phyloP scores from a whole-genome alignment of 108 stramenopile species.

The Seminavis robusta region DNA sequence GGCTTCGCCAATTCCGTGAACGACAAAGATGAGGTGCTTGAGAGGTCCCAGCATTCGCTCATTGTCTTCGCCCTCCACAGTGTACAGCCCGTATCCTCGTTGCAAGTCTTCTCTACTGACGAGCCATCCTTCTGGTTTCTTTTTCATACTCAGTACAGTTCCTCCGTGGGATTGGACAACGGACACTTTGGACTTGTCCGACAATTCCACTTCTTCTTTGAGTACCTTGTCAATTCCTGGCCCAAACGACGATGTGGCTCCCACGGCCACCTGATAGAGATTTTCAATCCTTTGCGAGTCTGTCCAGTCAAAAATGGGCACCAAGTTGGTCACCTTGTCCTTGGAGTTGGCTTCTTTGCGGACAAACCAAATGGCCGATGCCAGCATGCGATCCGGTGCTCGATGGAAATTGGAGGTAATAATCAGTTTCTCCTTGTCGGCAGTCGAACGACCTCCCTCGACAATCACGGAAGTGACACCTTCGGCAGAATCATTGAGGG shows the following conservation, averaged over 20 bases:
- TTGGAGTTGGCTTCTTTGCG: constrained; percentile 37
- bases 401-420: constrained; percentile 61
- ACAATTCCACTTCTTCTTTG: constrained; percentile 40
- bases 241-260: constrained; percentile 42
- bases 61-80: constrained; percentile 73
- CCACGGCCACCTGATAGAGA: constrained; percentile 63
- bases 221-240: constrained; percentile 51
- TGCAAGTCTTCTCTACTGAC: constrained; percentile 50
- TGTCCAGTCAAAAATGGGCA: constrained; percentile 39
- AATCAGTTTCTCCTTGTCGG: constrained; percentile 40
- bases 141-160: constrained; percentile 13
- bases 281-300: constrained; percentile 54
- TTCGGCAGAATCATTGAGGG: constrained; percentile 42
- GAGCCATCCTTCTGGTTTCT: constrained; percentile 48
- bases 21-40: constrained; percentile 76
- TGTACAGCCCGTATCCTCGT: constrained; percentile 66
- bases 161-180: neutral
- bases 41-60: constrained; percentile 66
- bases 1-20: constrained; percentile 91
- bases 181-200: constrained; percentile 29
- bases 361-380: constrained; percentile 72
- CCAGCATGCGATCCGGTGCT: constrained; percentile 33
- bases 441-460: constrained; percentile 64
- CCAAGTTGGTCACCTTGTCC: constrained; percentile 11
- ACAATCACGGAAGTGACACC: constrained; percentile 39